Evolutionary conservation across 306 rosid species (phyloP).

Genomic region (Rosa lucieae): DNA sequence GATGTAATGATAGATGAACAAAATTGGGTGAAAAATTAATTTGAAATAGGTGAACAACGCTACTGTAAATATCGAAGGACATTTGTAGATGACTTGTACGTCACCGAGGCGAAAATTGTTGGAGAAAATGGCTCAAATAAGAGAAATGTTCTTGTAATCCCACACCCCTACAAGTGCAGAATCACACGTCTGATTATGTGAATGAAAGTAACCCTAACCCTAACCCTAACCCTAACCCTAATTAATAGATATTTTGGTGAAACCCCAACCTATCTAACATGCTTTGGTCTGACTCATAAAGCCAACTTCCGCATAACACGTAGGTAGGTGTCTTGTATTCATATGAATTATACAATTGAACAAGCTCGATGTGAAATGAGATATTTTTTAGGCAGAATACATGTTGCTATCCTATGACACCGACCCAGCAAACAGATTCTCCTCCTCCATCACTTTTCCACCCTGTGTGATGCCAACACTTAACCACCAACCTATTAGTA

Average conservation of each 20-base stretch:
- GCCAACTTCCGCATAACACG: neutral
- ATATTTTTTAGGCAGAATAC: constrained; percentile 1
- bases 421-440: constrained; percentile 31
- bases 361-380: neutral
- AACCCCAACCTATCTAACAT: neutral
- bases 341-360: neutral
- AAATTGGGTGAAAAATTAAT: too few species aligned
- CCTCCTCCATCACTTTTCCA: constrained; percentile 22
- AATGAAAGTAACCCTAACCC: neutral
- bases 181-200: neutral
- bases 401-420: neutral
- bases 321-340: neutral
- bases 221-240: neutral
- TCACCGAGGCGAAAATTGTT: too few species aligned
- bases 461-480: constrained; percentile 31
- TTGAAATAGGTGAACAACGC: too few species aligned
- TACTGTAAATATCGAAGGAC: too few species aligned
- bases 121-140: too few species aligned
- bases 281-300: neutral
- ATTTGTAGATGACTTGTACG: too few species aligned
- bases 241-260: neutral
- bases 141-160: too few species aligned
- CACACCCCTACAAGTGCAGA: neutral
- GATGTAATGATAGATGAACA: too few species aligned
- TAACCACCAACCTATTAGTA: constrained; percentile 23